Conservation (phyloP, 2,329 filamentous ascomycete species). For the Epichloe sibirici region DNA sequence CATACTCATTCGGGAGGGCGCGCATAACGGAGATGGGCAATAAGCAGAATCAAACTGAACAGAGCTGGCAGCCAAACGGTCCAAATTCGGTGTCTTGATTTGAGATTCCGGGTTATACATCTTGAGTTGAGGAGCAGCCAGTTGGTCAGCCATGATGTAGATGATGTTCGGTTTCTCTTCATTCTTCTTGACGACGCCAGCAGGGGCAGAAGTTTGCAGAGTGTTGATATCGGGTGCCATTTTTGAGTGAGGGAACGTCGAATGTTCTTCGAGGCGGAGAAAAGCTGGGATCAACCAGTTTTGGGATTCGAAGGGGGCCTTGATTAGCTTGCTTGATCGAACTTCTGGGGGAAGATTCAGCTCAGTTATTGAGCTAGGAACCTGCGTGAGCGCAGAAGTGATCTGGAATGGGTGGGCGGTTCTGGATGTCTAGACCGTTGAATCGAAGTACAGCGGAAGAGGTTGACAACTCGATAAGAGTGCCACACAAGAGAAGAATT, state of each 20-base stretch:
- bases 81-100: slow-evolving; percentile 86
- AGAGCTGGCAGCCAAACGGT: slow-evolving; percentile 65
- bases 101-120: slow-evolving; percentile 82
- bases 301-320: background rate
- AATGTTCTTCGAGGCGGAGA: background rate
- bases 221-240: slow-evolving; percentile 70
- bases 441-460: slow-evolving; percentile 3
- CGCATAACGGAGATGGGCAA: slow-evolving; percentile 86
- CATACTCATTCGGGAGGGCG: slow-evolving; percentile 87
- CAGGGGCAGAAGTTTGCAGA: slow-evolving; percentile 42
- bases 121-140: slow-evolving; percentile 79
- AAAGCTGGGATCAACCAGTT: background rate
- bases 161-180: slow-evolving; percentile 30
- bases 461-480: slow-evolving; percentile 4
- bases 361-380: background rate
- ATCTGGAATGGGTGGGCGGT: background rate
- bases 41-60: slow-evolving; percentile 92
- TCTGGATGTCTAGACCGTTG: background rate
- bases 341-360: background rate
- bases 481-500: slow-evolving; percentile 8
- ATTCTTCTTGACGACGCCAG: slow-evolving; percentile 11
- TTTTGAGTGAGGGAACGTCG: slow-evolving; percentile 6
- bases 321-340: background rate
- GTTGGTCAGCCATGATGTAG: slow-evolving; percentile 95
- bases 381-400: background rate